These are phyloP conservation scores for Trapa incisa DNA, from an alignment of 345 rosid genomes.

Conservation along the genomic window DNA sequence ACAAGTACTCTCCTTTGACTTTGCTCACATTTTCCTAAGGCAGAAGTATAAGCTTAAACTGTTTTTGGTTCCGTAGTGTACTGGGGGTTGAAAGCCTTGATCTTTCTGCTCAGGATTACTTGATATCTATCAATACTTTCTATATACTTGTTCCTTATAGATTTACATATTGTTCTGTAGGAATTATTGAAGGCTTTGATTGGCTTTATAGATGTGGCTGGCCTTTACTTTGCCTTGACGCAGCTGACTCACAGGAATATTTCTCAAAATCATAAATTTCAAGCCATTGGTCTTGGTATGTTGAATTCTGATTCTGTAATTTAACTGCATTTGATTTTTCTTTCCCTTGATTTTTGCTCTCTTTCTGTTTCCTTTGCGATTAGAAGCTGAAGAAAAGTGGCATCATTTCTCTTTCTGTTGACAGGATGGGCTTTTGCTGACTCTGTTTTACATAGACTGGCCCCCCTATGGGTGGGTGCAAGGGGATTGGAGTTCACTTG, in stretches of 20 bases:
- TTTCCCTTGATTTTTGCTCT: not conserved
- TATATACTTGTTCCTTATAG: not conserved
- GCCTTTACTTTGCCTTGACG: conserved; percentile 80
- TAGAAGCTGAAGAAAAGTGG: not conserved
- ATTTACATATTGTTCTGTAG: conserved; percentile 22
- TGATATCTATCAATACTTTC: not conserved
- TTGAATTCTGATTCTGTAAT: conserved; percentile 8
- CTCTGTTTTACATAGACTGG: conserved; percentile 83
- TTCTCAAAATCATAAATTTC: conserved; percentile 93
- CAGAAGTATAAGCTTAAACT: not conserved
- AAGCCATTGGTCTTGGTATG: conserved; percentile 95
- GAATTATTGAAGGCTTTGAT: conserved; percentile 87
- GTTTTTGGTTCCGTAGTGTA: not conserved
- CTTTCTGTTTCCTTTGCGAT: not conserved
- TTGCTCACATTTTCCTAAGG: not conserved
- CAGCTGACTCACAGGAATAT: conserved; percentile 92
- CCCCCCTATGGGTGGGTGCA: conserved; percentile 96
- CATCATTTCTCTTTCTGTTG: conserved; percentile 13
- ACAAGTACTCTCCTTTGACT: conserved; percentile 39
- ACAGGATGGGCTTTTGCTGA: conserved; percentile 98
- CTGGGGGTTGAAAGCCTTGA: not conserved
- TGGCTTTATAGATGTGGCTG: conserved; percentile 94
- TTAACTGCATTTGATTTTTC: conserved; percentile 1
- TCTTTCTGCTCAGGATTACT: not conserved
- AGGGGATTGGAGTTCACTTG: conserved; percentile 92